Evolutionary conservation across 768 basidiomycete species (phyloP), one percentile per base, ranked within the genome.

Genomic region (Pleurotus cornucopiae): DNA sequence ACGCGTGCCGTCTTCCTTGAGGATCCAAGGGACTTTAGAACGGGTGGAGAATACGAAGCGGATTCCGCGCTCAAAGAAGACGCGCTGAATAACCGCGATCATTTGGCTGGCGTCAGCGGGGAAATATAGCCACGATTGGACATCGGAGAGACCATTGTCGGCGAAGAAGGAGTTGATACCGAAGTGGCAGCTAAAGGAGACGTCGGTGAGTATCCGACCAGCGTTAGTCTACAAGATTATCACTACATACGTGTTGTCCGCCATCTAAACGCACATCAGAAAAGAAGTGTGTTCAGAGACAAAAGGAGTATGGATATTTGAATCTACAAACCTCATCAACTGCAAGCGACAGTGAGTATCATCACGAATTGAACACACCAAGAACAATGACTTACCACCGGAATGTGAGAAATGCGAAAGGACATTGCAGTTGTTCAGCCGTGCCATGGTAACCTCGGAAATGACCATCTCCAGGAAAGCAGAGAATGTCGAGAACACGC

Each of bases 391-490:
- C 80, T 53, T 67, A 86, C 85, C 84, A 59, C 91, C 92, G 20
- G 91, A 86, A 71, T 94, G 92, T 20, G 91, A 93, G 75, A 93
- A 94, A 72, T 94, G 92, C 64, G 79, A 86, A 20, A 94, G 80
- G 6, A 94, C 85, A 65, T 94, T 94, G 76, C 89, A 89, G 62
- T 88, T 79, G 70, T 94, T 94, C 67, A 94, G 70, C 53, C 92
- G 82, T n/a, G 92, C 92, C 92, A 94, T 94, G 9, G 92, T 94
- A 51, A 93, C 73, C 69, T 94, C 92, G 4, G 90, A 92, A 54
- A 94, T 70, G 48, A 89, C 76, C 92, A 94, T 94, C 79, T 94
- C 92, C 57, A 92, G 77, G 79, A 94, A 94, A 3, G 92, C 91
- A 48, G 88, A 89, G 74, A 94, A 94, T 3, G 92, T 94, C 21